Percentiles rank a stretch among this genome's conserved stretches.
These are phyloP conservation scores for Pinus taeda DNA, from an alignment of 75 land plant genomes.

Conservation along the genomic window DNA sequence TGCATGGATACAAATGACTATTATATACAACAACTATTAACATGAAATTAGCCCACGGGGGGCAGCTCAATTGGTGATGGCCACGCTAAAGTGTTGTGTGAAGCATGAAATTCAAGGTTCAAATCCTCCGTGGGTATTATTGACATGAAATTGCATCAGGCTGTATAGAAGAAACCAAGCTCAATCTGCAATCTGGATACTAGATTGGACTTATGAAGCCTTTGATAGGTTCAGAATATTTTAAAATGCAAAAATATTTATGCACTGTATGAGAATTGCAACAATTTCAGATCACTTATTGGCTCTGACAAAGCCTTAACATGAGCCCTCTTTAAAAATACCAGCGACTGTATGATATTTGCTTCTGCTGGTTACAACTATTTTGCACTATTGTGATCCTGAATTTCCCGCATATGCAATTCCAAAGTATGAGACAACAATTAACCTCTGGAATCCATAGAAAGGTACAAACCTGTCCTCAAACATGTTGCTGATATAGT, in stretches of 20 bases:
- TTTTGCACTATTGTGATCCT: constrained; percentile 5
- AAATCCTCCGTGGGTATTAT: too few species aligned
- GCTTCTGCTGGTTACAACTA: background rate
- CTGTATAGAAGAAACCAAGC: background rate
- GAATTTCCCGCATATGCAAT: background rate
- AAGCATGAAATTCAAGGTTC: too few species aligned
- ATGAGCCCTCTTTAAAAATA: background rate
- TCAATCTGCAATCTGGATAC: background rate
- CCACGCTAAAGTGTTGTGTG: too few species aligned
- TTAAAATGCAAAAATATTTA: background rate
- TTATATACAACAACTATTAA: background rate
- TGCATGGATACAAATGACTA: background rate
- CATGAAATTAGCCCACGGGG: too few species aligned
- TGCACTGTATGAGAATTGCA: background rate
- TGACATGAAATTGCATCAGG: too few species aligned
- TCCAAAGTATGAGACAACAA: background rate
- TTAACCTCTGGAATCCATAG: background rate
- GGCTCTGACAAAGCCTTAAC: background rate
- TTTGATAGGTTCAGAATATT: background rate
- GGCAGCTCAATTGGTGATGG: too few species aligned
- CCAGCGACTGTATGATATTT: too few species aligned
- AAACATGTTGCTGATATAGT: too few species aligned
- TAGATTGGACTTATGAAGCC: background rate
- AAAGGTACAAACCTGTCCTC: constrained; percentile 37
- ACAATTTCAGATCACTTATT: background rate